These are phyloP conservation scores for Penicillium sp. DNA, from an alignment of 2,329 filamentous ascomycete genomes.

Conservation along the genomic window DNA sequence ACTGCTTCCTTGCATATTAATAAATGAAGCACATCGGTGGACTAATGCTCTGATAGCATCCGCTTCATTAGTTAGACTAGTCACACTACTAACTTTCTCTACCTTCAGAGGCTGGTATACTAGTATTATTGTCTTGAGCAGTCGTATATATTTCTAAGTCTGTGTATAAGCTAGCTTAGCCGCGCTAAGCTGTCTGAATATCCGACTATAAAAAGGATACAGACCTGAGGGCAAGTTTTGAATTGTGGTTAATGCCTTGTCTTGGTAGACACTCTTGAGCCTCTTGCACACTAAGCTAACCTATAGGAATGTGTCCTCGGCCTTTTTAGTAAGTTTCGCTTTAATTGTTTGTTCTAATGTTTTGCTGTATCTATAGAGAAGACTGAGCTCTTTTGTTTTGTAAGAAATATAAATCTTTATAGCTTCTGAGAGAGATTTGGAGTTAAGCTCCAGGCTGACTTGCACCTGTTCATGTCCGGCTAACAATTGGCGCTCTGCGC, in stretches of 20 bases:
- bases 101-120: conserved; percentile 28
- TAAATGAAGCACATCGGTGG: conserved; percentile 29
- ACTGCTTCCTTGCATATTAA: conserved; percentile 19
- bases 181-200: conserved; percentile 22
- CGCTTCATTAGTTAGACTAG: conserved; percentile 19
- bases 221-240: conserved; percentile 27
- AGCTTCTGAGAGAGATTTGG: conserved; percentile 17
- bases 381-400: conserved; percentile 25
- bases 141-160: conserved; percentile 17
- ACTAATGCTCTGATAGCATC: conserved; percentile 13
- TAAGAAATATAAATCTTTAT: conserved; percentile 24
- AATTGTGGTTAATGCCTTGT: conserved; percentile 11
- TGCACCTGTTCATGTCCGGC: conserved; percentile 24
- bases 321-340: conserved; percentile 15
- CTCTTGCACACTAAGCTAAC: conserved; percentile 32
- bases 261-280: conserved; percentile 20
- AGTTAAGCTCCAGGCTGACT: conserved; percentile 21
- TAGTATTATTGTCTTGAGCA: conserved; percentile 29
- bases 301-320: conserved; percentile 33
- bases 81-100: conserved; percentile 26
- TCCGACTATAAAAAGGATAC: conserved; percentile 25
- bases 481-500: conserved; percentile 26
- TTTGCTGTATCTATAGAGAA: conserved; percentile 13
- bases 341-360: conserved; percentile 6
- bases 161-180: conserved; percentile 18